Percentiles rank a stretch among this genome's conserved stretches.
Evolutionary conservation across 2,329 filamentous ascomycete genomes (phyloP).

Genomic region (Myriosclerotinia scirpicola): DNA sequence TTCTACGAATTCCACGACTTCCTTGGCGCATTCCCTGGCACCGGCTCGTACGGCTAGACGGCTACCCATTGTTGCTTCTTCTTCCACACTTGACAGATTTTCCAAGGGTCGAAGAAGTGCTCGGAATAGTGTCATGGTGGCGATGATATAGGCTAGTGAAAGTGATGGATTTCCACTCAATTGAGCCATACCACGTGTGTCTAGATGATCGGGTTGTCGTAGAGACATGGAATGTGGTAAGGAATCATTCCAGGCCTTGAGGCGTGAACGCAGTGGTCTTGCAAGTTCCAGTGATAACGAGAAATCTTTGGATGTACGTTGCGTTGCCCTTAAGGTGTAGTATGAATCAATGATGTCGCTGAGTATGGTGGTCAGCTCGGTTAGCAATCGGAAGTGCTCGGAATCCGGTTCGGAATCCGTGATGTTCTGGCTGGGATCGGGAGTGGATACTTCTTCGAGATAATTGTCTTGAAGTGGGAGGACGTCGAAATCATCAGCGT

Average conservation of each 20-base stretch:
- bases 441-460: constrained; percentile 32
- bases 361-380: constrained; percentile 40
- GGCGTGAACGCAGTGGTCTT: constrained; percentile 33
- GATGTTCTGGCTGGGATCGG: constrained; percentile 30
- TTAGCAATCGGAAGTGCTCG: constrained; percentile 38
- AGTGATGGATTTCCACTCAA: constrained; percentile 40
- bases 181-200: constrained; percentile 32
- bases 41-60: constrained; percentile 36
- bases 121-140: constrained; percentile 42
- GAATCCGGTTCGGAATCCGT: constrained; percentile 33
- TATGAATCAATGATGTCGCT: constrained; percentile 41
- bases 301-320: constrained; percentile 39
- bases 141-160: constrained; percentile 41
- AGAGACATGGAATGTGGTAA: constrained; percentile 35
- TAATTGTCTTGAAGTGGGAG: constrained; percentile 35
- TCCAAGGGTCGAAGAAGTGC: constrained; percentile 41
- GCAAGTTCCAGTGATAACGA: constrained; percentile 39
- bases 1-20: constrained; percentile 41
- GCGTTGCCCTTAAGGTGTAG: constrained; percentile 39
- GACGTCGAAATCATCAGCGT: constrained; percentile 39
- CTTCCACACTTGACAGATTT: constrained; percentile 33
- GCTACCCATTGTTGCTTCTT: constrained; percentile 34
- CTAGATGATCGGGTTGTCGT: constrained; percentile 31
- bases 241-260: constrained; percentile 41
- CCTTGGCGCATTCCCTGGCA: constrained; percentile 39